These are phyloP conservation scores for Yamadazyma akitaensis DNA, from an alignment of 805 yeast genomes.

Conservation along the genomic window DNA sequence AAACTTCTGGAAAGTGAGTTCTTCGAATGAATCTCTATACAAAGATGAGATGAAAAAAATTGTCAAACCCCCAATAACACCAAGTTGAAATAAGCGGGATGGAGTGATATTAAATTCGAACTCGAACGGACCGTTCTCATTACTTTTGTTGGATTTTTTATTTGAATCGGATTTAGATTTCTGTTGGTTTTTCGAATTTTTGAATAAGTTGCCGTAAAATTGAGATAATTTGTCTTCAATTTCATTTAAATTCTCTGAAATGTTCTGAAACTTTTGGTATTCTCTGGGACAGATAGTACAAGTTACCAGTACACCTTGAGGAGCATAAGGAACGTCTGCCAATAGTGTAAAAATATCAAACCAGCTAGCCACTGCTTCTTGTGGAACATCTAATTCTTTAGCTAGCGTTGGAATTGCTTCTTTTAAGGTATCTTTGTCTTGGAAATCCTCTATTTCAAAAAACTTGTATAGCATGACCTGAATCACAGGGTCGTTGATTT, in stretches of 20 bases:
- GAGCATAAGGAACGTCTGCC: conserved; percentile 22
- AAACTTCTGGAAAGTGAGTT: conserved; percentile 91
- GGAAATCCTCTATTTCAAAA: conserved; percentile 2
- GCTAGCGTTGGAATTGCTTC: conserved; percentile 9
- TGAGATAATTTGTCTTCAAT: conserved; percentile 10
- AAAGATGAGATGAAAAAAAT: conserved; percentile 20
- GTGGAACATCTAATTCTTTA: conserved; percentile 13
- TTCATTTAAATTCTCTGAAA: conserved; percentile 9
- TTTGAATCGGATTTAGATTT: conserved; percentile 6
- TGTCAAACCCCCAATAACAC: conserved; percentile 28
- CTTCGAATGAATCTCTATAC: conserved; percentile 28
- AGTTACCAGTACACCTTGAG: conserved; percentile 19
- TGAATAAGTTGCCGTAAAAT: conserved; percentile 8
- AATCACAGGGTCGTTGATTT: conserved; percentile 24
- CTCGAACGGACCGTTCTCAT: conserved; percentile 11
- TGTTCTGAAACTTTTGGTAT: conserved; percentile 15
- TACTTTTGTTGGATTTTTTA: conserved; percentile 12
- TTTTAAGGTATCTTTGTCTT: conserved; percentile 14
- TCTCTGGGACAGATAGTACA: conserved; percentile 30
- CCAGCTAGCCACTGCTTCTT: conserved; percentile 24
- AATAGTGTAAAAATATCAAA: conserved; percentile 27
- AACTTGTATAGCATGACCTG: conserved; percentile 19
- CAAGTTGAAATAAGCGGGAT: conserved; percentile 23
- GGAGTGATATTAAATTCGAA: conserved; percentile 19
- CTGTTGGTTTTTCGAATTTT: conserved; percentile 6